Conservation (phyloP, 2,329 filamentous ascomycete species). For the Diplodia intermedia region DNA sequence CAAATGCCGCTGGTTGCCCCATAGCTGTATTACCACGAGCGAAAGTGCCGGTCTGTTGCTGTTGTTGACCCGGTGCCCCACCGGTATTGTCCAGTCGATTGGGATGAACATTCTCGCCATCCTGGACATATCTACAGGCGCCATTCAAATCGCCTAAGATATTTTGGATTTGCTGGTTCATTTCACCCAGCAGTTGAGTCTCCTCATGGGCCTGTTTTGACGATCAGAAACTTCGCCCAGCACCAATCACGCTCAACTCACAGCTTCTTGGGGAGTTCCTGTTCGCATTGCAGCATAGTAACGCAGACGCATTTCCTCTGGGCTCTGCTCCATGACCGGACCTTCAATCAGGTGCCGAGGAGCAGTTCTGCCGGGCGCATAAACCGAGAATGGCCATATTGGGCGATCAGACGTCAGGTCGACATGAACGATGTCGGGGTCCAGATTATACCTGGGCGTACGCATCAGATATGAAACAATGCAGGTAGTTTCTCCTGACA, state of each 20-base stretch:
- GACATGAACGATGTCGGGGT: constrained; percentile 42
- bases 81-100: constrained; percentile 37
- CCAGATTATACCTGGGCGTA: constrained; percentile 13
- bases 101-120: constrained; percentile 45
- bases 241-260: constrained; percentile 45
- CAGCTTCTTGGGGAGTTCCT: constrained; percentile 64
- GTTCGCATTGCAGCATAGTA: constrained; percentile 71
- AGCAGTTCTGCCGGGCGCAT: constrained; percentile 77
- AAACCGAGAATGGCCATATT: constrained; percentile 85
- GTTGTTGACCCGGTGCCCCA: constrained; percentile 3
- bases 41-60: constrained; percentile 15
- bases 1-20: constrained; percentile 19
- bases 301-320: constrained; percentile 79
- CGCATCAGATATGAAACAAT: too few species aligned
- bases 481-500: too few species aligned
- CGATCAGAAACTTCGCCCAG: background rate
- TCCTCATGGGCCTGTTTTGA: constrained; percentile 19
- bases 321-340: constrained; percentile 78
- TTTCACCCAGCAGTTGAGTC: constrained; percentile 29
- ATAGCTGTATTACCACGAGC: background rate
- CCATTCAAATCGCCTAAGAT: constrained; percentile 72
- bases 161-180: constrained; percentile 70
- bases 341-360: constrained; percentile 87
- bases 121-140: constrained; percentile 57
- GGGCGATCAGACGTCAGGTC: constrained; percentile 77